Evolutionary conservation across 192 early-diverging fungal genomes (phyloP).

Genomic region (Paraglomus occultum): DNA sequence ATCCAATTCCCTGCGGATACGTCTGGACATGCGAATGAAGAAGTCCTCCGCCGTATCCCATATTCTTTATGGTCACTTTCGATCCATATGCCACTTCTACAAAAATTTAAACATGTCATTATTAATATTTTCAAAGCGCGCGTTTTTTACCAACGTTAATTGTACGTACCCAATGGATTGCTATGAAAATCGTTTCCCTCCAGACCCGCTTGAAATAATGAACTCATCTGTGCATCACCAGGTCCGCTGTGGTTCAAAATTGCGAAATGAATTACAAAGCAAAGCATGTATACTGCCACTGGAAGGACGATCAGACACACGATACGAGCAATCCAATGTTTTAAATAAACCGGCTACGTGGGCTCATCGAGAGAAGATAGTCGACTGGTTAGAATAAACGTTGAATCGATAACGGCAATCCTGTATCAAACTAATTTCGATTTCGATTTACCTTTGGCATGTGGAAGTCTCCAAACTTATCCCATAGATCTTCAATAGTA

Average conservation of each 20-base stretch:
- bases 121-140: conserved; percentile 1
- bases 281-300: conserved; percentile 74
- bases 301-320: conserved; percentile 81
- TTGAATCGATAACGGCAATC: not conserved
- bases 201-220: conserved; percentile 93
- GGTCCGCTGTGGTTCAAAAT: conserved; percentile 77
- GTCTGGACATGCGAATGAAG: conserved; percentile 91
- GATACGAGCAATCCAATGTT: conserved; percentile 86
- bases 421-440: not conserved
- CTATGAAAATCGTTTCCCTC: conserved; percentile 72
- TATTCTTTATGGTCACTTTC: conserved; percentile 79
- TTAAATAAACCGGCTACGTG: conserved; percentile 53
- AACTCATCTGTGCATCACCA: conserved; percentile 93
- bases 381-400: not conserved
- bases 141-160: not conserved
- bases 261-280: conserved; percentile 86
- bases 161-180: conserved; percentile 73
- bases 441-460: conserved; percentile 44
- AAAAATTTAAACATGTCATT: not conserved
- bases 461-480: conserved; percentile 73
- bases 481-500: conserved; percentile 93
- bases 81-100: conserved; percentile 94
- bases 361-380: not conserved
- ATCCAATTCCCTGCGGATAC: conserved; percentile 76
- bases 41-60: conserved; percentile 79